Base-by-base conservation (phyloP, 176 grass and related monocot species). In the Aegilops tauschii region DNA sequence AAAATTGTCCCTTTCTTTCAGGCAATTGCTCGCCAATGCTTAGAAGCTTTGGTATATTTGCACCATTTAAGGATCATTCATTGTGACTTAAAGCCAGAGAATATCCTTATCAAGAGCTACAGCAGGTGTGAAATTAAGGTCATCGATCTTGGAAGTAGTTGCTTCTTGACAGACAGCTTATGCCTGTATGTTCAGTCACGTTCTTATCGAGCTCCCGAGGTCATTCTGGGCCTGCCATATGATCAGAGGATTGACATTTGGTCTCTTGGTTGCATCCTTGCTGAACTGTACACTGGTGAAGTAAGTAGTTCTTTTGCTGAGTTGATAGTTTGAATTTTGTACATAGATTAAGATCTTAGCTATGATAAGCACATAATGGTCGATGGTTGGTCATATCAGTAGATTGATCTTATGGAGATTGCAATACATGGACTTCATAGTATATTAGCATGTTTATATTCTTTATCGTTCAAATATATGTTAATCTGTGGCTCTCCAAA, bases 71-170 rank as follows among this genome's bases (percentile, higher is more conserved):
- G 88, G 65, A 99, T 96, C 88, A 93, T 99, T 82, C 97, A 99
- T 77, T 96, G 87, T 61, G 97, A 99, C 80, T 74, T 99, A 54
- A 99, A 96, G 83, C 97, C 97, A 44, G 94, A 99, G 76, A 99
- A 99, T 89, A 90, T 99, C 61, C 97, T 99, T 77, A 96, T 99
- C 73, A 99, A 99, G 87, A 99, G 97, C 92, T 99, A 99, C 77
- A 91, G 87, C 47, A 94, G 97, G 80, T 94, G 97, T 85, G 97
- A 96, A 90, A 92, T 99, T 62, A 99, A 99, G 88, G 89, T 99
- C 59, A 99, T 99, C 37, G 97, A 99, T 94, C 88, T 99, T 63
- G 94, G 97, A 84, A 99, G 97, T 87, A 99, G 97, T 85, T 99
- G 97, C 76, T 99, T 99, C 85, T 80, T 92, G 64, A 91, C 90